Conservation (phyloP, 495 filamentous ascomycete species). For the Parmelia sp. region DNA sequence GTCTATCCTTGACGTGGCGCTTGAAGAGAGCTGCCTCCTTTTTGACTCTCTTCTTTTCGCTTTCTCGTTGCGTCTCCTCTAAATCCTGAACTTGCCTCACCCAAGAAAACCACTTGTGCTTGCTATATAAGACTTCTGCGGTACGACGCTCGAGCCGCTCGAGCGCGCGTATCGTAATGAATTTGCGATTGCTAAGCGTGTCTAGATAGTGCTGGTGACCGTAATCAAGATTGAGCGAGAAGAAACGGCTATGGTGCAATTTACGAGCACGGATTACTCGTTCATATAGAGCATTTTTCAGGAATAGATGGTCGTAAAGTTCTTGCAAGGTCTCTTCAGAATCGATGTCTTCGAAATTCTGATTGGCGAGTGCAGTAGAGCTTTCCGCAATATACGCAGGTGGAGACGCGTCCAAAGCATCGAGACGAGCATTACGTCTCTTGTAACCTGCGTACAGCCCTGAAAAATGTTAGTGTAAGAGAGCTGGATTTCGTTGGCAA, state of each 20-base stretch:
- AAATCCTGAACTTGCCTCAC: constrained; percentile 39
- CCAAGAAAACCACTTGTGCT: constrained; percentile 47
- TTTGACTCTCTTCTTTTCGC: constrained; percentile 48
- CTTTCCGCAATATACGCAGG: constrained; percentile 35
- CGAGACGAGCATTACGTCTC: constrained; percentile 40
- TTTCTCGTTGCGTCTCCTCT: constrained; percentile 43
- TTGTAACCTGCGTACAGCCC: constrained; percentile 48
- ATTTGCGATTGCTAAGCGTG: constrained; percentile 37
- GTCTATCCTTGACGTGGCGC: constrained; percentile 39
- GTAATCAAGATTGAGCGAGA: constrained; percentile 35
- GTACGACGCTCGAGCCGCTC: constrained; percentile 43
- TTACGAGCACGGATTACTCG: constrained; percentile 47
- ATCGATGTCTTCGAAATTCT: constrained; percentile 36
- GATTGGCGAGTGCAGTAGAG: constrained; percentile 35
- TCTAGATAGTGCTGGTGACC: constrained; percentile 39
- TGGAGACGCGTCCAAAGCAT: constrained; percentile 31
- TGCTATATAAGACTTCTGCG: constrained; percentile 40
- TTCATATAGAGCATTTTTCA: constrained; percentile 40
- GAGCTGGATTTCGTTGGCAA: not conserved
- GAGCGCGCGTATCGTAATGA: constrained; percentile 37
- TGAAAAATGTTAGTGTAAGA: not conserved
- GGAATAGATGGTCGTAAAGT: constrained; percentile 39
- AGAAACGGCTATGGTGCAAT: constrained; percentile 50
- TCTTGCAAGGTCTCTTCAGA: constrained; percentile 35
- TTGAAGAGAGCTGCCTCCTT: constrained; percentile 45